Base-by-base conservation (phyloP, 1,284 basidiomycete genomes). In the Cryptococcus floricola region DNA sequence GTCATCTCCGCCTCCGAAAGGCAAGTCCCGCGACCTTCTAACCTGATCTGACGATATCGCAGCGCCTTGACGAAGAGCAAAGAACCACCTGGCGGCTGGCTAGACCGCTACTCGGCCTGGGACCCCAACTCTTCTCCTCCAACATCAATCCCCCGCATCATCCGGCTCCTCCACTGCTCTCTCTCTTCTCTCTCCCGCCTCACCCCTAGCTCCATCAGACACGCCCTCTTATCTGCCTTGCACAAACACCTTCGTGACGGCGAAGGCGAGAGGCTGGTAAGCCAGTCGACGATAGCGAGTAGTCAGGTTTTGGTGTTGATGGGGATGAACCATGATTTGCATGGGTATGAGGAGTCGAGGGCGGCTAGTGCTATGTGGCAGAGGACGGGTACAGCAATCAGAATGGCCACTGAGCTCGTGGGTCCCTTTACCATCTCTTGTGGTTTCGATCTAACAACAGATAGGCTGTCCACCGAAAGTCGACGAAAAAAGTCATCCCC, bases 281-380 rank as follows among this genome's bases (percentile, higher is more conserved):
- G 28, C 28, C 27, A 28, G 31, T 28, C 48, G 19, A 50, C 47
- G 16, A 23, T 55, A 28, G 41, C 53, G 13, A 50, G 41, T 12
- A 48, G 42, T 10, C 53, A 55, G 31, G 48, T 55, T n/a, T 23
- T 55, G 18, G n/a, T 55, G 6, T 18, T 50, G 12, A 37, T 55
- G 31, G 41, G 41, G 18, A 50, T 55, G 28, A 50, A 49, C 27
- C 19, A 44, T 34, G 53, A 55, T 10, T 28, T 55, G 7, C 48
- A 55, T 46, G 13, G 39, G 16, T 37, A 50, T 27, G 48, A 55
- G 19, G 48, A 42, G 39, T 45, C 53, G 28, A 43, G 39, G n/a
- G 49, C 41, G n/a, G 39, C 41, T 19, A 55, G 53, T 39, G 18
- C 50, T n/a, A 27, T 45, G 39, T 55, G 53, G 53, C 53, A 55